Conservation (phyloP, 2,329 filamentous ascomycete species). For the Fusarium nelsonii region DNA sequence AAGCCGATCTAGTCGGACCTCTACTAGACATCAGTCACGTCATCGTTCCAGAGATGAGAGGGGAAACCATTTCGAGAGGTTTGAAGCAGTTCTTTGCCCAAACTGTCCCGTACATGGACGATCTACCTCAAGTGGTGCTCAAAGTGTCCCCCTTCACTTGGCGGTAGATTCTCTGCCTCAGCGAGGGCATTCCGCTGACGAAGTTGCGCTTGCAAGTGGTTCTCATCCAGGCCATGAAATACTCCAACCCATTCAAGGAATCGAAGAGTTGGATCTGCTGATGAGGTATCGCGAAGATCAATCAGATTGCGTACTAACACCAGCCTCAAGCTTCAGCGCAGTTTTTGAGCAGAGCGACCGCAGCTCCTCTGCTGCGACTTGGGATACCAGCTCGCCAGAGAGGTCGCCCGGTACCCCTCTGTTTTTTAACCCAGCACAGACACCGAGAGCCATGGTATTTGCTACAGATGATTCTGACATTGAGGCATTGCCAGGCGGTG, state of each 20-base stretch:
- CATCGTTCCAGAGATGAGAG: neutral
- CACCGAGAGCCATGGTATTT: conserved; percentile 47
- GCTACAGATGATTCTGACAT: conserved; percentile 13
- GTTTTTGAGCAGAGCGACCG: conserved; percentile 34
- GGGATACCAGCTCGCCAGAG: conserved; percentile 19
- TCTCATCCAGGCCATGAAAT: conserved; percentile 48
- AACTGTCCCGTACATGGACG: conserved; percentile 32
- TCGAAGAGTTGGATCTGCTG: conserved; percentile 3
- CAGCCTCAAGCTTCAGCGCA: conserved; percentile 16
- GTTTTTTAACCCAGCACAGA: conserved; percentile 44
- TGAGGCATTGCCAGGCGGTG: conserved; percentile 5
- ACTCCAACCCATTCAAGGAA: neutral
- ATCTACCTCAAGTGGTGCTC: neutral
- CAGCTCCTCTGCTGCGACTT: conserved; percentile 31
- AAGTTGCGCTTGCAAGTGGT: conserved; percentile 39
- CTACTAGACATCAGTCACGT: neutral
- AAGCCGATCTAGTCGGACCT: neutral
- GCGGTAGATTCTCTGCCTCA: conserved; percentile 8
- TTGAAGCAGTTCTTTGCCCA: conserved; percentile 24
- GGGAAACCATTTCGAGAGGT: conserved; percentile 12
- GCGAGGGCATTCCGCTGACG: conserved; percentile 6
- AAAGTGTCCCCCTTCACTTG: conserved; percentile 4
- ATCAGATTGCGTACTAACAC: neutral
- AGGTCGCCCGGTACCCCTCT: conserved; percentile 35
- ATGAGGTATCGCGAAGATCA: conserved; percentile 7